These are phyloP conservation scores for Alternaria metachromatica DNA, from an alignment of 2,329 filamentous ascomycete species.

Conservation along the genomic window DNA sequence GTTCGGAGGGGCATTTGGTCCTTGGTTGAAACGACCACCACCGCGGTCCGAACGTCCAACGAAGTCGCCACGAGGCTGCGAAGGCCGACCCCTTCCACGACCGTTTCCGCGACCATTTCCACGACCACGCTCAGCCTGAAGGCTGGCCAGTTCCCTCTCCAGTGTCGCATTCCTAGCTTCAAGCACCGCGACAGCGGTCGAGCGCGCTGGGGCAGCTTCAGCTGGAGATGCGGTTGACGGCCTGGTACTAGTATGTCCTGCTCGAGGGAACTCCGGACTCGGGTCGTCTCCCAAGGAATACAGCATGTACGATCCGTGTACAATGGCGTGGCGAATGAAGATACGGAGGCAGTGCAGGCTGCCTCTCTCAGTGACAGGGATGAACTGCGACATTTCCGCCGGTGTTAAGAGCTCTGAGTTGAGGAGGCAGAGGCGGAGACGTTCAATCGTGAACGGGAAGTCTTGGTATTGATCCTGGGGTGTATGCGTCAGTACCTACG, in stretches of 20 bases:
- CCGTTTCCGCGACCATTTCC: background rate
- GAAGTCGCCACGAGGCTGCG: background rate
- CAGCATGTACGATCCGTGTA: conserved; percentile 4
- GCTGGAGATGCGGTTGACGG: background rate
- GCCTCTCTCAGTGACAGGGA: background rate
- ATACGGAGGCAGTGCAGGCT: conserved; percentile 1
- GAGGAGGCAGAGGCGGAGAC: conserved; percentile 11
- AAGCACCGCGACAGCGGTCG: background rate
- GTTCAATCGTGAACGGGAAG: conserved; percentile 15
- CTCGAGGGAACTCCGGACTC: conserved; percentile 6
- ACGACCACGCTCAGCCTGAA: background rate
- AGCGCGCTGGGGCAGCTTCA: background rate
- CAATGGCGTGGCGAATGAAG: conserved; percentile 14
- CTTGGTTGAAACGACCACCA: background rate
- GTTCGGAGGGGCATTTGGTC: background rate
- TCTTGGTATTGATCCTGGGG: conserved; percentile 10
- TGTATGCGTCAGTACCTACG: background rate
- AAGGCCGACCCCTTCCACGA: background rate
- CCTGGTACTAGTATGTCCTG: background rate
- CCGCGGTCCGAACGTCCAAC: background rate
- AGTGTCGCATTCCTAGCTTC: background rate
- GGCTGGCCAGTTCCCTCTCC: background rate
- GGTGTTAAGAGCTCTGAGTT: conserved; percentile 1
- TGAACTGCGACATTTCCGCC: background rate
- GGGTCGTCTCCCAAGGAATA: conserved; percentile 7